Conservation (phyloP, 129 eudicot species). For the Silybum marianum region DNA sequence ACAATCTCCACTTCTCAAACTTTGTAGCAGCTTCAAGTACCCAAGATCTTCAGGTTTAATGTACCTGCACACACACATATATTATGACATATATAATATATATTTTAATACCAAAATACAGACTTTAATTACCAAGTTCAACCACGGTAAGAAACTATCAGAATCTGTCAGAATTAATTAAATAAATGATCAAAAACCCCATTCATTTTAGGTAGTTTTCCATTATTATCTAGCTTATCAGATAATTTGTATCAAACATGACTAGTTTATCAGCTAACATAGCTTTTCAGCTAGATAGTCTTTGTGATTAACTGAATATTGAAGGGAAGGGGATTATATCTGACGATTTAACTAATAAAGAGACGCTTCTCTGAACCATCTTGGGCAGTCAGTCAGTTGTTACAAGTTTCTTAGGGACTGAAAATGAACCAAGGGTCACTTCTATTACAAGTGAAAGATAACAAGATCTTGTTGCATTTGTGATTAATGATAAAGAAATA, state of each 20-base stretch:
- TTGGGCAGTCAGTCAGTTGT: background rate
- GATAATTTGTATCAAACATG: background rate
- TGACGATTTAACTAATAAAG: background rate
- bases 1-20: slow-evolving; percentile 69
- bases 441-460: background rate
- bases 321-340: background rate
- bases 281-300: too few species aligned
- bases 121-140: background rate
- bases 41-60: slow-evolving; percentile 65
- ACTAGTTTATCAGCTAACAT: too few species aligned
- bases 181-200: background rate
- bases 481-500: background rate
- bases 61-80: slow-evolving; percentile 43
- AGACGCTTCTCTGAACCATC: background rate
- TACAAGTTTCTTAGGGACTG: background rate
- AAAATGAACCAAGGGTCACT: background rate
- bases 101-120: background rate
- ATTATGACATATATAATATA: background rate
- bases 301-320: background rate
- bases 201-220: background rate
- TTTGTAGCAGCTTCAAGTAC: slow-evolving; percentile 71
- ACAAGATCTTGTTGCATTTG: background rate
- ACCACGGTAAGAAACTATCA: background rate
- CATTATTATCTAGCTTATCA: background rate
- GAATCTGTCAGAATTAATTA: background rate